Conservation (phyloP, 179 eudicot genomes). For the Vitellaria paradoxa region DNA sequence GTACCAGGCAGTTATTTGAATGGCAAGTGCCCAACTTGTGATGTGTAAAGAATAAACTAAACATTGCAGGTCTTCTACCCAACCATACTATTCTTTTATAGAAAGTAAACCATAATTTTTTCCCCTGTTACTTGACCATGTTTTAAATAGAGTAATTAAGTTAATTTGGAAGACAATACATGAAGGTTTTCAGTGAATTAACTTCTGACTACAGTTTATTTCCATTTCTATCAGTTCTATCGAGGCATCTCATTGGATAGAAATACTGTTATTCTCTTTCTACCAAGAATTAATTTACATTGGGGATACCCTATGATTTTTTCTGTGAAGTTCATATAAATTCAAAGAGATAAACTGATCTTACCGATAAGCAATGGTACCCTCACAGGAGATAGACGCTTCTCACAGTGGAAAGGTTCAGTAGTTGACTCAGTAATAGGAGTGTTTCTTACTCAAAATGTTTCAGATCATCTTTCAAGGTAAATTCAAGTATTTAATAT, state of each 20-base stretch:
- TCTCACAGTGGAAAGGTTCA: conserved; percentile 96
- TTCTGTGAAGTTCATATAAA: not conserved
- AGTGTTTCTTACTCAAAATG: conserved; percentile 95
- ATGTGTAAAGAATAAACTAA: no score
- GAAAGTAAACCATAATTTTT: conserved; percentile 2
- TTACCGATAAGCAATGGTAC: not conserved
- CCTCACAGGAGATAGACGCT: conserved; percentile 79
- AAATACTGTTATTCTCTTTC: not conserved
- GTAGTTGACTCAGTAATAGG: conserved; percentile 96
- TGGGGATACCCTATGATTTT: no score
- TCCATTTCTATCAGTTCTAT: not conserved
- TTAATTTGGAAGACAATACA: no score
- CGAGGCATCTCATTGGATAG: not conserved
- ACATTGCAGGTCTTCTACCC: no score
- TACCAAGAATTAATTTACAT: not conserved
- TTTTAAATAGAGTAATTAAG: not conserved
- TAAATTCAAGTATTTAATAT: conserved; percentile 23
- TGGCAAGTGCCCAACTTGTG: no score
- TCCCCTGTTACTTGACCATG: not conserved
- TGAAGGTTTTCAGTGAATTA: not conserved
- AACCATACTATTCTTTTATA: not conserved
- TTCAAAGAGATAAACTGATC: not conserved
- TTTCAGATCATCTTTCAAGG: conserved; percentile 97
- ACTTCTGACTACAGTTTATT: not conserved
- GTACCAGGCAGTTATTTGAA: no score